A percentile compares a stretch with the other conserved stretches of the same genome.
These are phyloP conservation scores for Chlorella sp. DNA, from an alignment of 139 green algal species.

Conservation along the genomic window DNA sequence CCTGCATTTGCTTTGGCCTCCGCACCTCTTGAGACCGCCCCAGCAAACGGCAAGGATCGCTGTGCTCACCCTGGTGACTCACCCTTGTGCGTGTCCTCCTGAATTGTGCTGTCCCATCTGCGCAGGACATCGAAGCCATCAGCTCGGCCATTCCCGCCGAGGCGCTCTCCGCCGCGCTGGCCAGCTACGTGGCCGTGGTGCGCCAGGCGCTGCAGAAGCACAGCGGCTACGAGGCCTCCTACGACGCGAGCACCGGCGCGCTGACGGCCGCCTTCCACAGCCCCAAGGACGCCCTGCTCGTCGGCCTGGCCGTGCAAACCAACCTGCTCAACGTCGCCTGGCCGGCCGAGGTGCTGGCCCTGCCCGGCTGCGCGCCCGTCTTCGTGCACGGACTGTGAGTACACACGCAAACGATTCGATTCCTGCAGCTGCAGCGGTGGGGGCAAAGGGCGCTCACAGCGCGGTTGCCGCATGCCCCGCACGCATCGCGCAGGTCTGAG, in stretches of 20 bases:
- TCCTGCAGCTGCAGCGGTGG: too few relatives aligned
- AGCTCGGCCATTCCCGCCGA: not conserved
- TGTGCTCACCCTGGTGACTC: too few relatives aligned
- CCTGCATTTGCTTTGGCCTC: too few relatives aligned
- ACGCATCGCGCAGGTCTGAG: not conserved
- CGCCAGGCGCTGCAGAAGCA: slow-evolving; percentile 9
- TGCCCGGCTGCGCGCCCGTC: slow-evolving; percentile 3
- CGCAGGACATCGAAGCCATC: not conserved
- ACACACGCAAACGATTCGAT: too few relatives aligned
- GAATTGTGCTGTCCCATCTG: too few relatives aligned
- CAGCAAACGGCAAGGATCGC: too few relatives aligned
- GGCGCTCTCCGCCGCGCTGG: slow-evolving; percentile 9
- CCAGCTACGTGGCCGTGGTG: slow-evolving; percentile 11
- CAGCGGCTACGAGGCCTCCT: slow-evolving; percentile 1
- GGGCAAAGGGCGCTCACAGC: too few relatives aligned
- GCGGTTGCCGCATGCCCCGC: too few relatives aligned
- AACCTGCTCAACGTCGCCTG: slow-evolving; percentile 10
- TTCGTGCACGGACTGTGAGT: slow-evolving; percentile 23
- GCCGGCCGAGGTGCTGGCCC: slow-evolving; percentile 15
- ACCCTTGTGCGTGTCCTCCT: too few relatives aligned
- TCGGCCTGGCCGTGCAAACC: slow-evolving; percentile 18
- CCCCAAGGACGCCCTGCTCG: slow-evolving; percentile 25
- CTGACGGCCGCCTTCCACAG: not conserved
- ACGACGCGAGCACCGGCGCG: not conserved
- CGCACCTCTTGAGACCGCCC: too few relatives aligned